Evolutionary conservation across 2,329 filamentous ascomycete genomes (phyloP).

Genomic region (Fusarium sp.): DNA sequence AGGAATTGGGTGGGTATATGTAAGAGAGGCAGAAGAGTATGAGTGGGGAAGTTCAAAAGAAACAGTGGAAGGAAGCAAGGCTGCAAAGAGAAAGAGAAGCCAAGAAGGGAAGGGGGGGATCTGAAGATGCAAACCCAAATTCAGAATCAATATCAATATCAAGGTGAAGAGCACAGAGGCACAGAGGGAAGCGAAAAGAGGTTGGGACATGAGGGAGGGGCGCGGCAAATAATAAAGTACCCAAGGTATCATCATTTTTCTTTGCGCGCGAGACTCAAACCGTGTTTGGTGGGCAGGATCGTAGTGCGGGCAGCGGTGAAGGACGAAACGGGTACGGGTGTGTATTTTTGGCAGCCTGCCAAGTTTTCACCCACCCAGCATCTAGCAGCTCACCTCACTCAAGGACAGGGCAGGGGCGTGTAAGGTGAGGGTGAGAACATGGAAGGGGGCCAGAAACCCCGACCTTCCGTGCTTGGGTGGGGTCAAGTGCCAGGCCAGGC

Average conservation of each 20-base stretch:
- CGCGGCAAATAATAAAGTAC: constrained; percentile 49
- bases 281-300: constrained; percentile 47
- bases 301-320: constrained; percentile 41
- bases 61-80: constrained; percentile 36
- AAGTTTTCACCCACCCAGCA: constrained; percentile 33
- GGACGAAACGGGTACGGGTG: constrained; percentile 39
- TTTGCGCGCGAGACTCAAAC: constrained; percentile 45
- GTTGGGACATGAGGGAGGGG: constrained; percentile 44
- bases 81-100: constrained; percentile 42
- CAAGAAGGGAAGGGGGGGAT: constrained; percentile 42
- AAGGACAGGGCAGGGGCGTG: constrained; percentile 30
- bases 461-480: constrained; percentile 36
- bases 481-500: constrained; percentile 38
- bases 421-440: constrained; percentile 32
- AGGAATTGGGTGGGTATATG: constrained; percentile 32
- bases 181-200: constrained; percentile 41
- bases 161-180: constrained; percentile 45
- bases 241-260: constrained; percentile 42
- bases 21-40: constrained; percentile 22
- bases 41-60: constrained; percentile 33
- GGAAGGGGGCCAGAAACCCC: constrained; percentile 28
- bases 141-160: constrained; percentile 36
- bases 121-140: constrained; percentile 40
- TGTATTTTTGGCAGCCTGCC: constrained; percentile 44
- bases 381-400: constrained; percentile 32